Conservation (phyloP, 345 rosid genomes). For the Melaleuca alternifolia region DNA sequence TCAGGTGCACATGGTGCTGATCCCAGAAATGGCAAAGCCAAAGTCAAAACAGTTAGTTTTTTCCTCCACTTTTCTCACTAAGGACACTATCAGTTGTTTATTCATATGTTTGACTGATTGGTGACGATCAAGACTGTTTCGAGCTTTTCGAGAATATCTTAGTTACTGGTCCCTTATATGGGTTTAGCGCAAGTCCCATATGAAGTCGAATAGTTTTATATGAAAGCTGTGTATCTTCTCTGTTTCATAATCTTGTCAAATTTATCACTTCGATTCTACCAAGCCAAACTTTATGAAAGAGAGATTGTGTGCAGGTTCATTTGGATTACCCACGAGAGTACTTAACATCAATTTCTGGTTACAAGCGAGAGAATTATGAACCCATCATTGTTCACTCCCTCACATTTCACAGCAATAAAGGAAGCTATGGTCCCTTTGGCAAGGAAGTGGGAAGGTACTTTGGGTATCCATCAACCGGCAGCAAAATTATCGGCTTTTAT, state of each 20-base stretch:
- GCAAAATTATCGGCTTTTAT: neutral
- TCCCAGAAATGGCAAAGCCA: neutral
- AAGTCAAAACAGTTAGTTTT: neutral
- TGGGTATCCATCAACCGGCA: neutral
- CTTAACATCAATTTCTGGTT: neutral
- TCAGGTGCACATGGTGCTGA: neutral
- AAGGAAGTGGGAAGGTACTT: neutral
- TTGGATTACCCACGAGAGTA: slow-evolving; percentile 1
- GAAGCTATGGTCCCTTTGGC: neutral
- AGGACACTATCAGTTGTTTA: neutral
- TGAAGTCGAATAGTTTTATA: too few species aligned
- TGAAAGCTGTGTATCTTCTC: neutral
- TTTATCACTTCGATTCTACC: too few species aligned
- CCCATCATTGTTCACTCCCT: neutral
- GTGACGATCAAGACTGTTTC: neutral
- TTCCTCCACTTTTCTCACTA: neutral
- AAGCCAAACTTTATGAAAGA: too few species aligned
- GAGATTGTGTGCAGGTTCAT: neutral
- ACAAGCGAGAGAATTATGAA: neutral
- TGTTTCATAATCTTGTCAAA: neutral
- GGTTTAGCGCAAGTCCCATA: neutral
- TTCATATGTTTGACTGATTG: neutral
- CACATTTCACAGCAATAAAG: neutral
- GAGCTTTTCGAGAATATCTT: neutral
- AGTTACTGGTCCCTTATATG: neutral